phyloP scores from a whole-genome alignment of 169 alveolate genomes.

The Plasmodium blacklocki region DNA sequence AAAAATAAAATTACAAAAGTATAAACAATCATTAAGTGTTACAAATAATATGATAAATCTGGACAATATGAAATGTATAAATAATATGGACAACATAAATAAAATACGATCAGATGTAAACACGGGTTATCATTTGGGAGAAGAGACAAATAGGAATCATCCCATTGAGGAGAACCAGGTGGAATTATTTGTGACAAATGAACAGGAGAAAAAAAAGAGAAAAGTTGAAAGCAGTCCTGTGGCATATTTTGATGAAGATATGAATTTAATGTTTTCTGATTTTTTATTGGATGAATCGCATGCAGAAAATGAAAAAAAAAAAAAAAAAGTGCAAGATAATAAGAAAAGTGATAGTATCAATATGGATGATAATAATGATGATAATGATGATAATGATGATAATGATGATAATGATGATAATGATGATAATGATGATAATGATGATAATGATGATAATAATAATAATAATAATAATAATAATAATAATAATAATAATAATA shows the following conservation, averaged over 20 bases:
- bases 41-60: too few species aligned
- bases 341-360: background rate
- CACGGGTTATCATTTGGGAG: too few species aligned
- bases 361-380: background rate
- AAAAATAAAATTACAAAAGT: slow-evolving; percentile 6
- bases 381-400: background rate
- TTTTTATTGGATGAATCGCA: background rate
- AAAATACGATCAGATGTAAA: too few species aligned
- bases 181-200: background rate
- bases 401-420: background rate
- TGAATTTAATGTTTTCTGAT: slow-evolving; percentile 13
- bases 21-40: too few species aligned
- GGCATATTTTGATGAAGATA: slow-evolving; percentile 30
- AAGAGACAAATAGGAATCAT: too few species aligned
- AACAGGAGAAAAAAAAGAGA: background rate
- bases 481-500: too few species aligned
- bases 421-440: slow-evolving; percentile 18
- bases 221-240: background rate
- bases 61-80: too few species aligned
- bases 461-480: too few species aligned
- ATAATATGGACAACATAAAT: too few species aligned
- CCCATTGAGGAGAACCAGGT: background rate
- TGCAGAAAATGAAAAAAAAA: background rate
- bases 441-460: too few species aligned
- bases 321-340: background rate